These are phyloP conservation scores for Cladosporium sp. DNA, from an alignment of 2,329 filamentous ascomycete genomes.

Conservation along the genomic window DNA sequence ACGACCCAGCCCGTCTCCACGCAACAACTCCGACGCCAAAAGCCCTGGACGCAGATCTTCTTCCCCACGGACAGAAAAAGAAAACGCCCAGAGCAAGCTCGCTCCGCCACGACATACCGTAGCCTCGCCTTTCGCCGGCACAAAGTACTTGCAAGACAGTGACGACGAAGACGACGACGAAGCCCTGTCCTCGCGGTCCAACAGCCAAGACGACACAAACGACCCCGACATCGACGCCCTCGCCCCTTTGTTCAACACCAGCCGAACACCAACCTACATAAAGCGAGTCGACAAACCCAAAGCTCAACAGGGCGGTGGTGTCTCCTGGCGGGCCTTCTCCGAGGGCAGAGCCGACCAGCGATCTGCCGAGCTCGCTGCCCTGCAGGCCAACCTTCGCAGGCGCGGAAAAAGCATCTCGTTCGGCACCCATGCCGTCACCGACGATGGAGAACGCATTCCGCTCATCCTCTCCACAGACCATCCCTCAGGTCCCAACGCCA, in stretches of 20 bases:
- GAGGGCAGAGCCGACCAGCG: slow-evolving; percentile 27
- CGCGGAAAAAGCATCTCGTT: slow-evolving; percentile 31
- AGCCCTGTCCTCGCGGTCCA: slow-evolving; percentile 24
- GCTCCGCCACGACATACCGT: slow-evolving; percentile 27
- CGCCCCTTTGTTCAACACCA: slow-evolving; percentile 8
- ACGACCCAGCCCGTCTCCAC: slow-evolving; percentile 23
- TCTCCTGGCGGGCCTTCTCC: slow-evolving; percentile 32
- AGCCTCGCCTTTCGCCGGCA: slow-evolving; percentile 30
- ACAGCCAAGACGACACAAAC: slow-evolving; percentile 20
- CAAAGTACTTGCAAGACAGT: slow-evolving; percentile 32
- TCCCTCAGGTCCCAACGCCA: slow-evolving; percentile 15
- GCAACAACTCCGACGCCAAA: slow-evolving; percentile 8
- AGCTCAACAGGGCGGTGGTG: slow-evolving; percentile 24
- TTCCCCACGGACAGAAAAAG: slow-evolving; percentile 21
- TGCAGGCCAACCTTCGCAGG: slow-evolving; percentile 26
- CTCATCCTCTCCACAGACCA: slow-evolving; percentile 16
- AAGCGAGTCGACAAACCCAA: slow-evolving; percentile 28
- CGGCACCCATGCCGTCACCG: slow-evolving; percentile 27
- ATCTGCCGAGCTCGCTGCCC: slow-evolving; percentile 28
- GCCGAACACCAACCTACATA: slow-evolving; percentile 14
- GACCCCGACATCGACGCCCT: slow-evolving; percentile 7
- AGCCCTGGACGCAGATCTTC: slow-evolving; percentile 15
- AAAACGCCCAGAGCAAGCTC: slow-evolving; percentile 13
- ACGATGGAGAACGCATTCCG: slow-evolving; percentile 28
- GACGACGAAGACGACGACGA: slow-evolving; percentile 27